Percentiles rank a stretch among this genome's conserved stretches.
Evolutionary conservation across 1,284 basidiomycete species (phyloP).

Genomic region (Cerrena zonata): DNA sequence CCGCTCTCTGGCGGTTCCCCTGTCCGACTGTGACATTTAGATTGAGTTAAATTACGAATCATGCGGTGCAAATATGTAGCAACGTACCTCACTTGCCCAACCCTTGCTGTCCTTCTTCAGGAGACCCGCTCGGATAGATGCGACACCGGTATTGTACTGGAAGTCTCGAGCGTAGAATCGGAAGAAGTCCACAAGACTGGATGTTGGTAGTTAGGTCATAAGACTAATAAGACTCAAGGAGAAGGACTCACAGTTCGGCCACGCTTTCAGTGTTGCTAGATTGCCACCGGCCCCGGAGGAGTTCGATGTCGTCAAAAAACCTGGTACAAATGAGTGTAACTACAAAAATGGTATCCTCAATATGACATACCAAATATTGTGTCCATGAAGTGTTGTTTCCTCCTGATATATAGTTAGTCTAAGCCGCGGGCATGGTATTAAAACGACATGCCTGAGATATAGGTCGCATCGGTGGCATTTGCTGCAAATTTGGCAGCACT

Average conservation of each 20-base stretch:
- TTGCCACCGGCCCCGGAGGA: slow-evolving; percentile 85
- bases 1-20: slow-evolving; percentile 75
- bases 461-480: slow-evolving; percentile 79
- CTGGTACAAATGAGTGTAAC: slow-evolving; percentile 30
- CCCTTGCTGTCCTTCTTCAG: slow-evolving; percentile 88
- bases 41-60: slow-evolving; percentile 2
- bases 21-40: slow-evolving; percentile 34
- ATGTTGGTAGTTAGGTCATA: slow-evolving; percentile 4
- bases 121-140: slow-evolving; percentile 85
- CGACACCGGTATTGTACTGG: slow-evolving; percentile 84
- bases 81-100: slow-evolving; percentile 85
- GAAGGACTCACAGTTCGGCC: slow-evolving; percentile 73
- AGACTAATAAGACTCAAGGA: not conserved
- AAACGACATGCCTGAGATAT: slow-evolving; percentile 53
- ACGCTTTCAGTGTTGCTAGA: slow-evolving; percentile 91
- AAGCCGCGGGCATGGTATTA: no score
- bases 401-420: no score
- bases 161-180: slow-evolving; percentile 94
- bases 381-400: slow-evolving; percentile 77
- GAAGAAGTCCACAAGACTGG: slow-evolving; percentile 93
- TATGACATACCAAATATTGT: slow-evolving; percentile 75
- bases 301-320: slow-evolving; percentile 97
- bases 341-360: slow-evolving; percentile 48
- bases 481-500: slow-evolving; percentile 86
- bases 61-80: not conserved